Evolutionary conservation across 257 asterid genomes (phyloP).

Genomic region (Perilla frutescens): DNA sequence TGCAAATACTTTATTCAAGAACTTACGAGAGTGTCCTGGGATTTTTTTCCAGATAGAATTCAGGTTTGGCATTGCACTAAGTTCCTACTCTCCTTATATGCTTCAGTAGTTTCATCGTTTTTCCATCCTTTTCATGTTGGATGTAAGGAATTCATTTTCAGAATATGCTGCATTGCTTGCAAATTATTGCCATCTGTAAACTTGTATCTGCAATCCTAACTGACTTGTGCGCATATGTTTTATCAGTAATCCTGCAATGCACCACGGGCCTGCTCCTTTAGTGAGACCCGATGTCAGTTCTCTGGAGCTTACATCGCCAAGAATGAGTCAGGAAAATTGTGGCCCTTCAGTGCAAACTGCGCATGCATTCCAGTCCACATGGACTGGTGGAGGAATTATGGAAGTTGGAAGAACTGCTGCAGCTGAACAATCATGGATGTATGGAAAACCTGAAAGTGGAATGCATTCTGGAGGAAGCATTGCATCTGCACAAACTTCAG

Average conservation of each 20-base stretch:
- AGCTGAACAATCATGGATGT: slow-evolving; percentile 51
- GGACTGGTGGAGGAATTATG: slow-evolving; percentile 59
- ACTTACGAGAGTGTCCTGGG: slow-evolving; percentile 61
- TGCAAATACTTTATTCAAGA: slow-evolving; percentile 57
- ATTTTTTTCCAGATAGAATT: slow-evolving; percentile 66
- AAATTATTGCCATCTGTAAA: background rate
- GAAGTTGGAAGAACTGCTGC: slow-evolving; percentile 55
- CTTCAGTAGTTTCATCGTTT: slow-evolving; percentile 4
- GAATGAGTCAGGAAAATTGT: slow-evolving; percentile 63
- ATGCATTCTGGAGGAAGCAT: slow-evolving; percentile 56
- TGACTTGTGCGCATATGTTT: slow-evolving; percentile 38
- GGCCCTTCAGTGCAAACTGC: slow-evolving; percentile 57
- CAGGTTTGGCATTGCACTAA: slow-evolving; percentile 49
- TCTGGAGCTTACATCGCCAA: slow-evolving; percentile 74
- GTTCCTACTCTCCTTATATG: slow-evolving; percentile 16
- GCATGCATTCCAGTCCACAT: slow-evolving; percentile 63
- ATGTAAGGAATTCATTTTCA: slow-evolving; percentile 21
- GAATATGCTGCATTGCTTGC: slow-evolving; percentile 18
- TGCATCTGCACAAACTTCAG: slow-evolving; percentile 51
- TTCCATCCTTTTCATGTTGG: slow-evolving; percentile 21
- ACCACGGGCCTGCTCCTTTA: slow-evolving; percentile 44
- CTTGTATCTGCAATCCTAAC: slow-evolving; percentile 26
- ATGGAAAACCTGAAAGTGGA: slow-evolving; percentile 60
- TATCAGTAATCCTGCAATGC: slow-evolving; percentile 59
- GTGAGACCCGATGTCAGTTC: slow-evolving; percentile 56